Base-by-base conservation (phyloP, 73 alveolate genomes). In the Urostyla sp. region DNA sequence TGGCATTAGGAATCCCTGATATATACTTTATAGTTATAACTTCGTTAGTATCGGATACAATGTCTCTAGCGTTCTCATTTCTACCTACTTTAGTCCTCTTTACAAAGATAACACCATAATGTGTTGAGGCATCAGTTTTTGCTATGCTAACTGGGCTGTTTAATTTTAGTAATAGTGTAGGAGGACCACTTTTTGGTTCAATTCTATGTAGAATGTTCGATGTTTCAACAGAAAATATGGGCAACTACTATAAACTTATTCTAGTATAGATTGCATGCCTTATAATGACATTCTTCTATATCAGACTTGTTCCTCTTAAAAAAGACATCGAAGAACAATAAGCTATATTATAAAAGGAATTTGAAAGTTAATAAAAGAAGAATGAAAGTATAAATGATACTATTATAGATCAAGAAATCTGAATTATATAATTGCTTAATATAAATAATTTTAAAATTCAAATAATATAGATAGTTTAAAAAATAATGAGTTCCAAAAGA, bases 51-150 rank as follows among this genome's bases (percentile, higher is more conserved):
- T 63, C 79, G 27, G 72, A 69, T 48, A 69, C 83, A 16, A 4
- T 69, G 38, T 4, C 72, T 20, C 31, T 51, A 31, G 91, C 91
- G 0, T 81, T 81, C 37, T 36, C 61, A 11, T 48, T 15, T 20
- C 44, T 81, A 46, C 91, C 91, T 18, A 66, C 75, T 16, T 72
- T 81, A 0, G 91, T 81, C 20, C 43, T 69, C 8, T 51, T 49
- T 26, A 54, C 91, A 0, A 69, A 81, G 54, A 69, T 81, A 18
- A 52, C 80, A 2, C 91, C 91, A 0, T 30, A 52, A 8, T 20
- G 53, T 53, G 46, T 81, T 24, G 91, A 81, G 58, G 91, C 80
- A 67, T 69, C 91, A 0, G 34, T 81, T 0, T 81, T 66, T 37
- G 82, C 79, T 16, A 37, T 63, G n/a, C 49, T 67, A 4, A 40